Conservation (phyloP, 169 alveolate genomes). For the Cryptosporidium sp. region DNA sequence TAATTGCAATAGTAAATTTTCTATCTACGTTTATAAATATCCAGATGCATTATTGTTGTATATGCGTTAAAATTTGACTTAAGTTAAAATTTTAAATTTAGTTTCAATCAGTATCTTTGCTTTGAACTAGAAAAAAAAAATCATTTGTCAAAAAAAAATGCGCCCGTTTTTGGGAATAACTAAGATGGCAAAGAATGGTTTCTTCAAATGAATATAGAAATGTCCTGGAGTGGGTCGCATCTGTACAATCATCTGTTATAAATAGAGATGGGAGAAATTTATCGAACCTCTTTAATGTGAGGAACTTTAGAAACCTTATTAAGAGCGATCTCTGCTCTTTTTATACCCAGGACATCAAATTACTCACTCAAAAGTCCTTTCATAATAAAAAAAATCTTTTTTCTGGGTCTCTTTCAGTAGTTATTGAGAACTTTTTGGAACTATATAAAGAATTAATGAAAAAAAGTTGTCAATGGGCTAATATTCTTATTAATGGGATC, state of each 20-base stretch:
- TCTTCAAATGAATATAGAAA: conserved; percentile 23
- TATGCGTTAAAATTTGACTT: no score
- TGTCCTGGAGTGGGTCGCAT: conserved; percentile 33
- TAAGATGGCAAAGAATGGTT: conserved; percentile 29
- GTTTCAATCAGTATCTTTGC: not conserved
- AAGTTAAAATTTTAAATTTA: not conserved
- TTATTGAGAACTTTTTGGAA: conserved; percentile 53
- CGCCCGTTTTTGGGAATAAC: not conserved
- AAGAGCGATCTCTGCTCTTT: conserved; percentile 17
- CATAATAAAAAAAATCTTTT: conserved; percentile 9
- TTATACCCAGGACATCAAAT: conserved; percentile 45
- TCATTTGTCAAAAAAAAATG: not conserved
- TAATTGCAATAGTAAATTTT: no score
- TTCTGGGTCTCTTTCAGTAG: conserved; percentile 6
- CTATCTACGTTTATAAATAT: no score
- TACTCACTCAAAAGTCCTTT: conserved; percentile 38
- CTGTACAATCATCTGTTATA: conserved; percentile 5
- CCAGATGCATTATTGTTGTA: no score
- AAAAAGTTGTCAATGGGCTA: conserved; percentile 63
- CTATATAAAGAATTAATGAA: conserved; percentile 26
- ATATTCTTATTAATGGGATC: conserved; percentile 35
- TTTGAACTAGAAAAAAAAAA: not conserved
- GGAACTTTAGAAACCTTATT: not conserved
- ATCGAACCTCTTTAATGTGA: conserved; percentile 17
- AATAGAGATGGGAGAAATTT: conserved; percentile 56